phyloP scores from a whole-genome alignment of 2,329 filamentous ascomycete genomes.

The Triangularia verruculosa region DNA sequence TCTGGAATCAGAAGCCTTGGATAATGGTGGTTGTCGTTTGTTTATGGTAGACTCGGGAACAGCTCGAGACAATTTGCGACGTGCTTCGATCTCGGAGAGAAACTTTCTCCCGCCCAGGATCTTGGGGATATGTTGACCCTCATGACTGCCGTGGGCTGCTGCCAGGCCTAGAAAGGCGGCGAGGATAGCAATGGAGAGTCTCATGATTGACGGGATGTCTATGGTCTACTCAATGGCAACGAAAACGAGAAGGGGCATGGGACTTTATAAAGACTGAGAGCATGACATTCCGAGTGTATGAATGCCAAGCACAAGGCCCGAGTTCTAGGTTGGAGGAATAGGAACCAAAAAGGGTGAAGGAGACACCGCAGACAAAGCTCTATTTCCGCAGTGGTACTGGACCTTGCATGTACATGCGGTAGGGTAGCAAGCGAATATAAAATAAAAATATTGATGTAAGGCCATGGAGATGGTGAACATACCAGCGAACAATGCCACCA shows the following conservation, averaged over 20 bases:
- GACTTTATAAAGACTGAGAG: neutral
- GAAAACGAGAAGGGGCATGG: neutral
- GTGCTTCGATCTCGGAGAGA: slow-evolving; percentile 24
- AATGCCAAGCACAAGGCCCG: neutral
- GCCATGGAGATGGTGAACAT: slow-evolving; percentile 24
- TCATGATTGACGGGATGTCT: slow-evolving; percentile 25
- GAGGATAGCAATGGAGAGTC: slow-evolving; percentile 27
- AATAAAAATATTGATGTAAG: slow-evolving; percentile 17
- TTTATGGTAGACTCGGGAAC: neutral
- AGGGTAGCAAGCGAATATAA: slow-evolving; percentile 22
- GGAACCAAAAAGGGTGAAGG: slow-evolving; percentile 1
- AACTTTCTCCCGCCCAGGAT: slow-evolving; percentile 31
- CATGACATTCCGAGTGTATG: neutral
- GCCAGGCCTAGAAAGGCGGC: slow-evolving; percentile 28
- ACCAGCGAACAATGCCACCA: slow-evolving; percentile 23
- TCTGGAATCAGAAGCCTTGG: slow-evolving; percentile 5
- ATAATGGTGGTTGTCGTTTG: slow-evolving; percentile 4
- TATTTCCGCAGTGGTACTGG: slow-evolving; percentile 12
- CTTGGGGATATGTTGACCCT: slow-evolving; percentile 28
- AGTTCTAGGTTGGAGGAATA: slow-evolving; percentile 6
- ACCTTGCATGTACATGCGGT: slow-evolving; percentile 18
- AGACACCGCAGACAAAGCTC: slow-evolving; percentile 6
- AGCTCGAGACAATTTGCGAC: slow-evolving; percentile 5
- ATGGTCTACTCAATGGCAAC: neutral
- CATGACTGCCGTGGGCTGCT: slow-evolving; percentile 29